Evolutionary conservation across 192 early-diverging fungal species (phyloP).

Genomic region (Coemansia sp.): DNA sequence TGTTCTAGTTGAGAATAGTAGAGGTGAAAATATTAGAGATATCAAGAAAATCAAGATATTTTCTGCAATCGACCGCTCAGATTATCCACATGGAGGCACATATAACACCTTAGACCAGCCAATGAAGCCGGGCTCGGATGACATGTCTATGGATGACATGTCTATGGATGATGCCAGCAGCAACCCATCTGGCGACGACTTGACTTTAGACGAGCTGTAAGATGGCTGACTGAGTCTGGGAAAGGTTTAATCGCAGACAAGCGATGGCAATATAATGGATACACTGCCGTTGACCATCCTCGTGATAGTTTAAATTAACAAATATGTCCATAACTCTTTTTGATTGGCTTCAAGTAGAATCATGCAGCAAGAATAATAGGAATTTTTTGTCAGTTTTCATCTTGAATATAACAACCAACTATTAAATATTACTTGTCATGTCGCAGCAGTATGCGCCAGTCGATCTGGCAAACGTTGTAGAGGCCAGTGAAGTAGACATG

Average conservation of each 20-base stretch:
- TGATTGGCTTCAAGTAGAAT: neutral
- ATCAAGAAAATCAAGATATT: neutral
- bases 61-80: neutral
- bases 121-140: too few species aligned
- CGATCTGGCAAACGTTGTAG: neutral
- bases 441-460: neutral
- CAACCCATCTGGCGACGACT: too few species aligned
- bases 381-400: neutral
- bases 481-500: neutral
- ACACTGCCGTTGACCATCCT: too few species aligned
- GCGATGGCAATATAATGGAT: too few species aligned
- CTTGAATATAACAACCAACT: neutral
- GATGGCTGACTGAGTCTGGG: neutral
- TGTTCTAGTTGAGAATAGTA: neutral
- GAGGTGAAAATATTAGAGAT: neutral
- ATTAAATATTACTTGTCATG: neutral
- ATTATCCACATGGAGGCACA: neutral
- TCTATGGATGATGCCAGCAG: too few species aligned
- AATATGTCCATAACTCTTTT: neutral
- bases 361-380: neutral
- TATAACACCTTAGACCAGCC: neutral
- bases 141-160: too few species aligned
- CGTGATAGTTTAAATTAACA: neutral
- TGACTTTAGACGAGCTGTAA: too few species aligned
- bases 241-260: neutral